Conservation (phyloP, 2,329 filamentous ascomycete genomes). For the Aspergillus unguis region DNA sequence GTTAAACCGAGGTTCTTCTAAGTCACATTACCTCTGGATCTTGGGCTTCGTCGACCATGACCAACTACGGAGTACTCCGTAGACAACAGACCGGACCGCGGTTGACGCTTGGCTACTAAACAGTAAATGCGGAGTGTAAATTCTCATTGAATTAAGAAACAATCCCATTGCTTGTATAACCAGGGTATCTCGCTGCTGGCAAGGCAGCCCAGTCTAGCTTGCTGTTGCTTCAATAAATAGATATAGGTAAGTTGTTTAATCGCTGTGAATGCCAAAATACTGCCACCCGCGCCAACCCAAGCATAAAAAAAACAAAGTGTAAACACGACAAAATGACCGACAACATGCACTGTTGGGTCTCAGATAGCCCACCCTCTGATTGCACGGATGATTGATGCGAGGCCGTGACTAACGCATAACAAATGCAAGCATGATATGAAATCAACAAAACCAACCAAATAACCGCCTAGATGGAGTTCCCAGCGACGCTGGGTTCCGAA, state of each 20-base stretch:
- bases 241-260: conserved; percentile 10
- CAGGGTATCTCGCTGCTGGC: not conserved
- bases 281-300: conserved; percentile 16
- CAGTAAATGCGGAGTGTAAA: not conserved
- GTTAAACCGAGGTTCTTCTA: conserved; percentile 20
- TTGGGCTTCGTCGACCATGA: no score
- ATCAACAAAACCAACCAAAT: not conserved
- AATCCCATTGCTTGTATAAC: not conserved
- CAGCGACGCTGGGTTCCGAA: not conserved
- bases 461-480: no score
- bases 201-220: not conserved
- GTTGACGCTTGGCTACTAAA: not conserved
- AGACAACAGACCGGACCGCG: not conserved
- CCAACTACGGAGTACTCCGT: not conserved
- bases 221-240: not conserved
- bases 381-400: conserved; percentile 7
- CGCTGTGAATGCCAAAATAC: conserved; percentile 22
- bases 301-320: conserved; percentile 3
- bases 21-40: not conserved
- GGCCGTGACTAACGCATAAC: not conserved
- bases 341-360: not conserved
- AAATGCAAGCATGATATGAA: not conserved
- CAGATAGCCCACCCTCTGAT: conserved; percentile 15
- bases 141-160: no score
- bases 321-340: conserved; percentile 4